Percentiles rank a stretch among this genome's conserved stretches.
phyloP scores from a whole-genome alignment of 371 early-diverging fungal genomes.

The Lichtheimia corymbifera region DNA sequence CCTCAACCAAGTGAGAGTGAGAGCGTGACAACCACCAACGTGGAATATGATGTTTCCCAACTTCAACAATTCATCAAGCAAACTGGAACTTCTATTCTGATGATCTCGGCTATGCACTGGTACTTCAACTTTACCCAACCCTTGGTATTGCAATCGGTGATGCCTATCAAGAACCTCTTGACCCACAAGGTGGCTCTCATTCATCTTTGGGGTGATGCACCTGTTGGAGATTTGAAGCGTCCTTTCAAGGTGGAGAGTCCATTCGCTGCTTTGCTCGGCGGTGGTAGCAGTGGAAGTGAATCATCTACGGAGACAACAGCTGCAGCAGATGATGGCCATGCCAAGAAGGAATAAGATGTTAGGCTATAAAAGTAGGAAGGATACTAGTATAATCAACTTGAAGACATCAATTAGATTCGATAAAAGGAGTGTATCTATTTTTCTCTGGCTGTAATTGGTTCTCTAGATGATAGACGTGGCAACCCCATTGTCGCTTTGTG shows the following conservation, averaged over 20 bases:
- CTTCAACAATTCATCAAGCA: constrained; percentile 71
- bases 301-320: constrained; percentile 37
- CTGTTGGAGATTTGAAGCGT: constrained; percentile 79
- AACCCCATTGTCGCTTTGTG: neutral
- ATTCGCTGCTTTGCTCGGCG: constrained; percentile 62
- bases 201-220: constrained; percentile 79
- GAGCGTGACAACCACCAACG: constrained; percentile 70
- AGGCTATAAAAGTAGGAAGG: neutral
- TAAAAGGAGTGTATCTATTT: neutral
- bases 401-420: no score
- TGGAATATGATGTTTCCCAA: constrained; percentile 84
- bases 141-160: constrained; percentile 83
- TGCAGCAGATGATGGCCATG: constrained; percentile 36
- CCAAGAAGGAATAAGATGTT: constrained; percentile 45
- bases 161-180: constrained; percentile 77
- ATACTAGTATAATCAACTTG: no score
- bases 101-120: constrained; percentile 84
- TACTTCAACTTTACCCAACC: constrained; percentile 91
- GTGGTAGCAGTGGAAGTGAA: constrained; percentile 33
- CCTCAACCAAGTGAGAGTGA: constrained; percentile 25
- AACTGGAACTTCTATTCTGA: constrained; percentile 63
- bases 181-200: constrained; percentile 77
- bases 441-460: neutral
- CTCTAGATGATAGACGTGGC: neutral
- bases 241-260: constrained; percentile 83